Evolutionary conservation across 495 filamentous ascomycete species (phyloP), one percentile per base, ranked within the genome.

Genomic region (Neurospora cerealis): DNA sequence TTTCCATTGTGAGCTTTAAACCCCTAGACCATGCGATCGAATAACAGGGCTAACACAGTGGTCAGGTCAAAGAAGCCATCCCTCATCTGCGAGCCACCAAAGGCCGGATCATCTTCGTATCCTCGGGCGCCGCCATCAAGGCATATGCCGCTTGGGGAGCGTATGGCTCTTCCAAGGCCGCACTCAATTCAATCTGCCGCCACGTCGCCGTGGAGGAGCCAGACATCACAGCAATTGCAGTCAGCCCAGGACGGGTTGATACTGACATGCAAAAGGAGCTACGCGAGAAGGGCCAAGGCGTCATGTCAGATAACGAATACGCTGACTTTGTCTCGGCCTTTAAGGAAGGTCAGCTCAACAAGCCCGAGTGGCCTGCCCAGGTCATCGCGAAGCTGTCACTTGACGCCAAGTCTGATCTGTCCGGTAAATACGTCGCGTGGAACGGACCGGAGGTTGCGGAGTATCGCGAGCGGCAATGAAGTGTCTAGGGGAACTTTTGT

Each of bases 251-350:
- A 7, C 91, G 93, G 73, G 90, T 96, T 36, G 92, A 98, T 79
- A 99, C 96, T 2, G 92, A 93, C 48, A 99, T 99, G 96, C 96
- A 98, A 80, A 87, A 88, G 69, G 88, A 91, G 69, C 86, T 99
- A 41, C 86, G 96, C 72, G 91, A 95, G 48, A 85, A 89, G 70
- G 93, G 95, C 77, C 82, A 81, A 39, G 80, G 80, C 0, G 85
- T 81, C 24, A 91, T 98, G 91, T 85, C 90, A 69, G 82, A 84
- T 32, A 85, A 90, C 70, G 87, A 91, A 74, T 88, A 89, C 73
- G 83, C 87, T n/a, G 91, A 88, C 77, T 98, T 97, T 79, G 84
- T 85, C 21, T 79, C 85, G 19, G 84, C 81, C 5, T 86, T 93
- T 73, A 87, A 95, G 79, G 85, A 87, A 5, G 93, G 93, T 19